Evolutionary conservation across 768 basidiomycete species (phyloP).

Genomic region (Suillus spraguei): DNA sequence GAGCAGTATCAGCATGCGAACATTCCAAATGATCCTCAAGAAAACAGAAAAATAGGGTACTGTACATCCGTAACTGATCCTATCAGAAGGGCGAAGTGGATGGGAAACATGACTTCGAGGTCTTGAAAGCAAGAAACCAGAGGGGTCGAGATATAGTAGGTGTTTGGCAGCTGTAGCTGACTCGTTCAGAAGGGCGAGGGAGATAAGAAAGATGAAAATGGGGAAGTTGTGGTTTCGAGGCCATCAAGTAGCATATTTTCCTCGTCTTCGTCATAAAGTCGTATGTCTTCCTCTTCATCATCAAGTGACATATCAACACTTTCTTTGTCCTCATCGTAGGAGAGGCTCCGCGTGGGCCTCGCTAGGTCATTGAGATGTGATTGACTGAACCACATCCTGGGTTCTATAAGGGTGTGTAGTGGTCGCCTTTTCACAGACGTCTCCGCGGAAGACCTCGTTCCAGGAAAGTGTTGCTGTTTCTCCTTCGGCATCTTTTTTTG

Average conservation of each 20-base stretch:
- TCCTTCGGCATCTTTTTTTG: background rate
- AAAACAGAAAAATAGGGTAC: background rate
- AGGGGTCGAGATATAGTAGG: background rate
- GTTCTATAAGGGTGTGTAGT: background rate
- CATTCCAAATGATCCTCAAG: background rate
- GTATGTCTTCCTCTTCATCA: background rate
- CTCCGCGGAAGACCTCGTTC: background rate
- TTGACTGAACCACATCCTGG: background rate
- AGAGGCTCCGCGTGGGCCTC: background rate
- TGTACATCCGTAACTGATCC: background rate
- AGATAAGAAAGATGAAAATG: background rate
- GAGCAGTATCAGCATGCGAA: background rate
- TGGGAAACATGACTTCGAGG: background rate
- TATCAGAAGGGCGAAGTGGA: background rate
- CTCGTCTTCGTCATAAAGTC: background rate
- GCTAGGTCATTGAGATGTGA: background rate
- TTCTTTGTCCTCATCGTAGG: background rate
- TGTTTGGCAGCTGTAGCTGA: background rate
- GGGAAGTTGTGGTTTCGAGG: background rate
- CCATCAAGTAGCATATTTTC: background rate
- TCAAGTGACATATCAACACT: background rate
- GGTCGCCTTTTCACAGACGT: background rate
- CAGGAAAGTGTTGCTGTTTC: background rate
- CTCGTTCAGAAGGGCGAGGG: background rate
- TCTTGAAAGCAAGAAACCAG: slow-evolving; percentile 1